A percentile compares a stretch with the other conserved stretches of the same genome.
phyloP scores from a whole-genome alignment of 805 yeast species.

The Barnettozyma wickerhamii region DNA sequence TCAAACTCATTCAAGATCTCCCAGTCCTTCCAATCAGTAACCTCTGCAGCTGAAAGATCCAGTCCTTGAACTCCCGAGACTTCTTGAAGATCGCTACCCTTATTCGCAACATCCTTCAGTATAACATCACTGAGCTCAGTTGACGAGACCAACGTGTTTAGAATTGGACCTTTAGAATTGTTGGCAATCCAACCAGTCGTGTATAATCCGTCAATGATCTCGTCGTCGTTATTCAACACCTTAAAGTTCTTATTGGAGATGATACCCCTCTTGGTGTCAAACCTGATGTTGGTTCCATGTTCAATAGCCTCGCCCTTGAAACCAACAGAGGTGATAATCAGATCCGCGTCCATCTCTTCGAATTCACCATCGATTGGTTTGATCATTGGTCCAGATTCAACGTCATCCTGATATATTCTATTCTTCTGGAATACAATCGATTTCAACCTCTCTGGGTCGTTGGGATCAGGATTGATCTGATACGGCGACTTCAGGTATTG shows the following conservation, averaged over 20 bases:
- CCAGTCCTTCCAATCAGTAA: slow-evolving; percentile 69
- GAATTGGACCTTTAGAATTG: slow-evolving; percentile 88
- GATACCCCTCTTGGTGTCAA: slow-evolving; percentile 40
- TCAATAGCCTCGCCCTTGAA: slow-evolving; percentile 65
- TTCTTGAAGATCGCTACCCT: slow-evolving; percentile 12
- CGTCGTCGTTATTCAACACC: slow-evolving; percentile 27
- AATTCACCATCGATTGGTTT: slow-evolving; percentile 22
- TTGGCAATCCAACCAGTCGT: slow-evolving; percentile 88
- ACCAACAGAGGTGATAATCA: slow-evolving; percentile 80
- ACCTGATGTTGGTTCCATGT: slow-evolving; percentile 41
- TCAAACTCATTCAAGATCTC: slow-evolving; percentile 50
- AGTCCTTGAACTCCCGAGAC: slow-evolving; percentile 30
- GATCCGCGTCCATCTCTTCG: slow-evolving; percentile 43
- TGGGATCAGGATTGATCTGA: slow-evolving; percentile 35
- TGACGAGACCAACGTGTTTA: slow-evolving; percentile 83
- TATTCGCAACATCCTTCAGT: slow-evolving; percentile 45
- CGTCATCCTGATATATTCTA: slow-evolving; percentile 35
- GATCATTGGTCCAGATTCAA: slow-evolving; percentile 21
- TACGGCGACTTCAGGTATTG: slow-evolving; percentile 67
- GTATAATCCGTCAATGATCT: slow-evolving; percentile 49
- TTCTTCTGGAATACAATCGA: slow-evolving; percentile 49
- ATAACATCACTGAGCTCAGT: slow-evolving; percentile 68
- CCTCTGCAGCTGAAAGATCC: slow-evolving; percentile 15
- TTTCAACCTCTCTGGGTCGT: slow-evolving; percentile 34
- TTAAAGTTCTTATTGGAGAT: slow-evolving; percentile 44